Conservation (phyloP, 1,139 yeast genomes). For the Lodderomyces jiufengensis region DNA sequence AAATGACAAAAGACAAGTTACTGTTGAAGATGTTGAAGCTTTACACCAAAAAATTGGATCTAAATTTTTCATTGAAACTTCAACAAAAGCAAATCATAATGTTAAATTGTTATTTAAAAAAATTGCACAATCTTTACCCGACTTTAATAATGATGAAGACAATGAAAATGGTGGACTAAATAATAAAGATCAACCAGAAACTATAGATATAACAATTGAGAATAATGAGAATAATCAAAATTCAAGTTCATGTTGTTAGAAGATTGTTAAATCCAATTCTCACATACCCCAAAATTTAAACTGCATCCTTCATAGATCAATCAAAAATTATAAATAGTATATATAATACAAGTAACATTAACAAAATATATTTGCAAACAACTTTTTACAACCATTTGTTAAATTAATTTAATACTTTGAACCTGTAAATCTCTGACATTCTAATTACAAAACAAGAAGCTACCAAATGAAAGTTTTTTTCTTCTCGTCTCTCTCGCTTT, state of each 20-base stretch:
- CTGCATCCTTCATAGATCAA: too few species aligned
- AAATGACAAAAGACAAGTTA: slow-evolving; percentile 71
- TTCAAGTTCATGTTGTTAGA: slow-evolving; percentile 7
- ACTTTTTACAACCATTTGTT: too few species aligned
- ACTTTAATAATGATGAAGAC: slow-evolving; percentile 37
- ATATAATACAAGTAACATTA: too few species aligned
- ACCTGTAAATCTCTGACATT: too few species aligned
- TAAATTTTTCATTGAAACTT: slow-evolving; percentile 82
- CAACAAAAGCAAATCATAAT: slow-evolving; percentile 92
- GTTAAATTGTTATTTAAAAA: slow-evolving; percentile 85
- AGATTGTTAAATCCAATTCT: too few species aligned
- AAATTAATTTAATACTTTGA: too few species aligned
- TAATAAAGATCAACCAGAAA: slow-evolving; percentile 35
- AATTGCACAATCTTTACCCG: slow-evolving; percentile 89
- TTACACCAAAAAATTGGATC: slow-evolving; percentile 56
- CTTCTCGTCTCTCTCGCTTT: too few species aligned
- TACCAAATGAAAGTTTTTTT: too few species aligned
- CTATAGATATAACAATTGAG: slow-evolving; percentile 42
- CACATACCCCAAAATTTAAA: too few species aligned
- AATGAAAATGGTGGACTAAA: slow-evolving; percentile 27
- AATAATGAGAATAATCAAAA: slow-evolving; percentile 13
- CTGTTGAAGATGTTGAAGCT: slow-evolving; percentile 74
- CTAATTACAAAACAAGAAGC: too few species aligned
- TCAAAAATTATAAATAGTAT: too few species aligned
- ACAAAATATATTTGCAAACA: too few species aligned